Base-by-base conservation (phyloP, 2,329 filamentous ascomycete species). In the Fusarium succisae region DNA sequence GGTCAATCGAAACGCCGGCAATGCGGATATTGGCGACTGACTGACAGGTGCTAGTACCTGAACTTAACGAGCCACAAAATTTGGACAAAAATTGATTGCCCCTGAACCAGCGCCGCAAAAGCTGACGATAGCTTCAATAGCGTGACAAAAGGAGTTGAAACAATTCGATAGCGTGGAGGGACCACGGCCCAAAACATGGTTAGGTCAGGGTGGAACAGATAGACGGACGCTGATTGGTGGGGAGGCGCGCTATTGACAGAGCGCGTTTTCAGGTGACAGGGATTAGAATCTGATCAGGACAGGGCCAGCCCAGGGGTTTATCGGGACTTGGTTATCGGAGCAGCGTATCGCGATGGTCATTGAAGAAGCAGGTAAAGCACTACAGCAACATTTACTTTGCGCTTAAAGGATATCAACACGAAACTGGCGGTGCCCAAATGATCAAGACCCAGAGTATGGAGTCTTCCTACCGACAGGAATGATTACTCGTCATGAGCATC, bases 111-210 rank as follows among this genome's bases (percentile, higher is more conserved):
- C 11, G 66, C 20, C 32, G 30, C 51, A 48, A 48, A 59, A 53
- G 32, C 20, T 58, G 26, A 8, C 22, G 66, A 70, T 69, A 48
- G 66, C 66, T 59, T 65, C 59, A 50, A 59, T 70, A 70, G 66
- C 32, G 65, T 13, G 41, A 17, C 18, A 18, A 44, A 32, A 63
- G 8, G 30, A 51, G 39, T 53, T 53, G 47, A 62, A 62, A 67
- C 54, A 43, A 69, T 54, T 70, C 67, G 41, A 70, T 70, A 70
- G 67, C 54, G 59, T 20, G n/a, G 12, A 57, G 24, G 18, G 14
- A 55, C n/a, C 43, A 24, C 18, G 6, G 6, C 28, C 14, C 22
- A 35, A 24, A 38, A 38, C 26, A 14, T 41, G 17, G 44, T 44
- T 69, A 53, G 65, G 10, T 24, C 13, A 14, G 18, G 17, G 24